Base-by-base conservation (phyloP, 176 grass and related monocot genomes). In the Calamus simplicifolius region DNA sequence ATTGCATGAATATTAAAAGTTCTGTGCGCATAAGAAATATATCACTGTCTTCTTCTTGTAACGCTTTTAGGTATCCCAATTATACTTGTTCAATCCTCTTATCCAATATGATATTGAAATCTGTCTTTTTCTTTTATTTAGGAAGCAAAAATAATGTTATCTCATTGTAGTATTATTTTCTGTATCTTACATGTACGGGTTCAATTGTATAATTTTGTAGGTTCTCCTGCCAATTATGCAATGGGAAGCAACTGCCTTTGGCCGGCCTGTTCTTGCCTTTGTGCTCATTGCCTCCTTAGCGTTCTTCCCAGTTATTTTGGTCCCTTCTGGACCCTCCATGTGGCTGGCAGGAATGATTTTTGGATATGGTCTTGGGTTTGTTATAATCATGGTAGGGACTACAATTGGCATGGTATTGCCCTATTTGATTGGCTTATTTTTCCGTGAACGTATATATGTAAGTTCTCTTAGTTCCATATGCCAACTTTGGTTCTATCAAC, bases 281-380 rank as follows among this genome's bases (percentile, higher is more conserved):
- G 93, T 98, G 58, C 77, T 92, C 19, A 25, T 98, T 25, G 52
- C 63, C n/a, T 98, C 93, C 28, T 58, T 98, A 56, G 85, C 93
- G 16, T 30, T 98, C 27, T 89, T 98, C 66, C 93, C 93, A 0
- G 63, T 73, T 65, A 38, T 98, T 27, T 70, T 98, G 52, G 35
- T 98, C 48, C 93, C 93, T 67, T 98, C 93, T n/a, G 74, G 78
- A 3, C 87, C 87, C 1, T 67, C 87, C 15, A 97, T 97, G 93
- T 92, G 93, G 93, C 21, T 97, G 63, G 77, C 84, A 13, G 93
- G 87, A 38, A 97, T 97, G 69, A 80, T 92, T 66, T 97, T 92
- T 64, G 93, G 93, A 7, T 97, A 97, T 21, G 87, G 93, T 65
- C 62, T 91, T 8, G 87, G 87, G 27, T 82, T 85, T 80, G 58